Conservation (phyloP, 2,329 filamentous ascomycete species). For the Fusarium sp. region DNA sequence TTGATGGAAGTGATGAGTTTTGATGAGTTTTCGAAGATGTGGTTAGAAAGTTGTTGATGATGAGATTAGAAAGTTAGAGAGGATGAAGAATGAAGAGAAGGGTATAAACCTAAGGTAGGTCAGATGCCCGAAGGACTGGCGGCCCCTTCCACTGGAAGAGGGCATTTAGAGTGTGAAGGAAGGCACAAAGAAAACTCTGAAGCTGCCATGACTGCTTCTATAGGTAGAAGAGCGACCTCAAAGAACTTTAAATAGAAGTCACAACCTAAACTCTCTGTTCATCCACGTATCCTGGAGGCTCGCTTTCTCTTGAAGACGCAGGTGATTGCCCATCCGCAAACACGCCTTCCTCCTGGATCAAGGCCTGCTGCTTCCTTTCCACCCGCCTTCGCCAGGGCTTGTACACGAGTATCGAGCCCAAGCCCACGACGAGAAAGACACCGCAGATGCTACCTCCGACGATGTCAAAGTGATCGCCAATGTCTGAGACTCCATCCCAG, state of each 20-base stretch:
- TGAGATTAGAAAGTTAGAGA: too few species aligned
- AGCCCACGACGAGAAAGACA: conserved; percentile 81
- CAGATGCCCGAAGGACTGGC: too few species aligned
- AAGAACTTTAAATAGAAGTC: not conserved
- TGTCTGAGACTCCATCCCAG: conserved; percentile 85
- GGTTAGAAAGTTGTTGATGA: too few species aligned
- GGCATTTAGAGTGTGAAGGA: not conserved
- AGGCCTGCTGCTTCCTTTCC: conserved; percentile 40
- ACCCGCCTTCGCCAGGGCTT: conserved; percentile 76
- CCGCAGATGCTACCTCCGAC: conserved; percentile 89
- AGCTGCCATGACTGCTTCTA: not conserved
- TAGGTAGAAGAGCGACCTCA: not conserved
- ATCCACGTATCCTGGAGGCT: not conserved
- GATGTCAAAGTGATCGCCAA: conserved; percentile 85
- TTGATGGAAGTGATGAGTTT: too few species aligned
- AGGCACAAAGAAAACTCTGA: not conserved
- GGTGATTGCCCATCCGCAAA: conserved; percentile 6
- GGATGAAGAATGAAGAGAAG: too few species aligned
- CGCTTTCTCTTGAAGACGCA: conserved; percentile 1
- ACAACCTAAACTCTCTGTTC: not conserved
- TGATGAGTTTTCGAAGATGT: too few species aligned
- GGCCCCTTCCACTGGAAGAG: too few species aligned
- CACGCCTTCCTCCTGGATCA: conserved; percentile 25
- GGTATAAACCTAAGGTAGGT: too few species aligned
- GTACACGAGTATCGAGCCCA: conserved; percentile 79